These are phyloP conservation scores for Phyllostachys edulis DNA, from an alignment of 176 grass and related monocot genomes.

Conservation along the genomic window DNA sequence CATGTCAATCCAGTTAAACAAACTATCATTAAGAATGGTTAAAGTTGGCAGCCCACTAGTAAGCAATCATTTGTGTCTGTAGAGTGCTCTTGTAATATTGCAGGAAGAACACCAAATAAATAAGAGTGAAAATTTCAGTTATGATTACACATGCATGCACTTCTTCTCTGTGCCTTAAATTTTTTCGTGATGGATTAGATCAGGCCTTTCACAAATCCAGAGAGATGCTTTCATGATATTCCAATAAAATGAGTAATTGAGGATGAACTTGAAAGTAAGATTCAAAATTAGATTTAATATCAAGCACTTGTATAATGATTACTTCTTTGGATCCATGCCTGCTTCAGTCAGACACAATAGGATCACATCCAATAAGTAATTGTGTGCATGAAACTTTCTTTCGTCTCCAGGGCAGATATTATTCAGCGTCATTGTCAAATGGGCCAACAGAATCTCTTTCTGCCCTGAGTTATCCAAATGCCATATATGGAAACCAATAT, in stretches of 20 bases:
- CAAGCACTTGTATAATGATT: background rate
- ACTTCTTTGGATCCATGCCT: background rate
- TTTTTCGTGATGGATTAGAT: background rate
- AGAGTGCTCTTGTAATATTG: constrained; percentile 5
- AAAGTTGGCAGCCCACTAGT: background rate
- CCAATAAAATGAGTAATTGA: constrained; percentile 10
- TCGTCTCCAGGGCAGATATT: constrained; percentile 71
- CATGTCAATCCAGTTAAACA: constrained; percentile 3
- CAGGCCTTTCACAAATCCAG: background rate
- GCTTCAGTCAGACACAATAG: constrained; percentile 7
- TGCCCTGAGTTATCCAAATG: constrained; percentile 37
- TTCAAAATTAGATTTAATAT: constrained; percentile 9
- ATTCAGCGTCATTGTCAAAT: constrained; percentile 56
- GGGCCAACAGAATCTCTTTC: constrained; percentile 49
- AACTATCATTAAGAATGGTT: background rate
- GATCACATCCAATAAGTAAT: background rate
- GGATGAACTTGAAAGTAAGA: constrained; percentile 5
- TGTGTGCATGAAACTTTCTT: constrained; percentile 29
- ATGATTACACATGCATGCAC: background rate
- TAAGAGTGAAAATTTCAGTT: constrained; percentile 1
- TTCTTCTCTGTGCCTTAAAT: background rate
- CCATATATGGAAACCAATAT: constrained; percentile 35
- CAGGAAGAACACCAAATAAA: background rate
- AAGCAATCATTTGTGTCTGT: background rate
- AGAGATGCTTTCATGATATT: constrained; percentile 16